Evolutionary conservation across 352 stramenopile species (phyloP).

Genomic region (Globisporangium solare): DNA sequence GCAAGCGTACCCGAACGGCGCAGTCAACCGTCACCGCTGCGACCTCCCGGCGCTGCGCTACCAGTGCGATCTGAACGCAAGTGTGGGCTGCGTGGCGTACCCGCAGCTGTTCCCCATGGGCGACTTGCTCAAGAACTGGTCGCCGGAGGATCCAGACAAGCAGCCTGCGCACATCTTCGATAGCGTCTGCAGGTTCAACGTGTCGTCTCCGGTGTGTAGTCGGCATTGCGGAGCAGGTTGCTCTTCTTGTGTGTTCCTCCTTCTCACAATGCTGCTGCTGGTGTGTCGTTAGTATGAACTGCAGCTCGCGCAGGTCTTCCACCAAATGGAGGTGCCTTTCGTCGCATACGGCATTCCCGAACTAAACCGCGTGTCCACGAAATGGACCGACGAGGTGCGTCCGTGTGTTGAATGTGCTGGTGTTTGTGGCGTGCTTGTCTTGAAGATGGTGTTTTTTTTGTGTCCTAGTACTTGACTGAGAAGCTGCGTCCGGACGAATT

Average conservation of each 20-base stretch:
- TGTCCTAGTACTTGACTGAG: slow-evolving; percentile 42
- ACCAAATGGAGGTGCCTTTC: slow-evolving; percentile 92
- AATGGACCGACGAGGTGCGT: slow-evolving; percentile 79
- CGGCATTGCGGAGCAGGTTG: neutral
- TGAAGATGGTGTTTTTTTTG: neutral
- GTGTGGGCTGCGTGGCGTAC: slow-evolving; percentile 45
- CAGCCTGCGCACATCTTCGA: slow-evolving; percentile 36
- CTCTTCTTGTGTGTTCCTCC: neutral
- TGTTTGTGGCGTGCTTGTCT: too few relatives aligned
- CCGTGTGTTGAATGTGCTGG: neutral
- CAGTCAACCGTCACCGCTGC: slow-evolving; percentile 35
- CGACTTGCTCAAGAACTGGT: slow-evolving; percentile 82
- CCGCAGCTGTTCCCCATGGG: slow-evolving; percentile 62
- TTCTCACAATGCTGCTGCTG: slow-evolving; percentile 6
- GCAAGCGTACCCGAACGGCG: slow-evolving; percentile 38
- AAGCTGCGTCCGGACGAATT: slow-evolving; percentile 28
- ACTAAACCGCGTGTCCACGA: slow-evolving; percentile 54
- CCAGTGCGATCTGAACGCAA: slow-evolving; percentile 40
- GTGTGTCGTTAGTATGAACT: slow-evolving; percentile 51
- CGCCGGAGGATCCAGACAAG: slow-evolving; percentile 39
- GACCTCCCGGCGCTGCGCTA: slow-evolving; percentile 56
- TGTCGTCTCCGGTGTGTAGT: slow-evolving; percentile 40
- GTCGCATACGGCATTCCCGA: slow-evolving; percentile 89
- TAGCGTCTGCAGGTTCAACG: slow-evolving; percentile 64
- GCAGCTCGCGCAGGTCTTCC: slow-evolving; percentile 85